Conservation (phyloP, 1,284 basidiomycete species). For the Papiliotrema fonsecae region DNA sequence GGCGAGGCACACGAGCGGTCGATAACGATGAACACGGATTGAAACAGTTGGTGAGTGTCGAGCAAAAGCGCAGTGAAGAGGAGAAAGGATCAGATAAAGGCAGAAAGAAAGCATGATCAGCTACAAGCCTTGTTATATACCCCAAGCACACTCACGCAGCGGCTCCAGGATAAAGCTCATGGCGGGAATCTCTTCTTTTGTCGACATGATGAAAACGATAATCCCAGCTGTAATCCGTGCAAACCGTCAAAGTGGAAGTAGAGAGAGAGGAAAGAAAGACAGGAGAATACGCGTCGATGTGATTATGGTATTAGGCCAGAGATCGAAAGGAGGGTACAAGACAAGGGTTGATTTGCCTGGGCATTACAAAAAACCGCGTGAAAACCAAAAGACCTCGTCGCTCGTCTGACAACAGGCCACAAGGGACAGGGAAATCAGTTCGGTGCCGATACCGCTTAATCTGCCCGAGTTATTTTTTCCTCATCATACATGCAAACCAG, state of each 20-base stretch:
- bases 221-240: neutral
- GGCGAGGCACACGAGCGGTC: no score
- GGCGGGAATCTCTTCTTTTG: constrained; percentile 31
- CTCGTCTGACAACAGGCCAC: no score
- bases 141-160: constrained; percentile 18
- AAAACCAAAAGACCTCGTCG: no score
- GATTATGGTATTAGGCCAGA: no score
- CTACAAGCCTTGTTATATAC: neutral
- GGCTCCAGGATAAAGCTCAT: constrained; percentile 36
- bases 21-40: neutral
- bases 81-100: neutral
- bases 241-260: neutral
- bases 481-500: no score
- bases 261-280: neutral
- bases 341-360: no score
- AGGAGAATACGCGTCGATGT: neutral
- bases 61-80: neutral
- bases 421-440: no score
- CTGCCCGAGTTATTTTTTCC: no score
- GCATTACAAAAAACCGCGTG: no score
- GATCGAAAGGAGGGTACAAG: no score
- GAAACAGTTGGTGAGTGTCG: neutral
- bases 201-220: constrained; percentile 24
- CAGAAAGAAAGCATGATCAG: neutral
- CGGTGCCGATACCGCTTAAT: no score